A percentile compares a stretch with the other conserved stretches of the same genome.
Evolutionary conservation across 768 basidiomycete genomes (phyloP).

Genomic region (Grammothele lineata): DNA sequence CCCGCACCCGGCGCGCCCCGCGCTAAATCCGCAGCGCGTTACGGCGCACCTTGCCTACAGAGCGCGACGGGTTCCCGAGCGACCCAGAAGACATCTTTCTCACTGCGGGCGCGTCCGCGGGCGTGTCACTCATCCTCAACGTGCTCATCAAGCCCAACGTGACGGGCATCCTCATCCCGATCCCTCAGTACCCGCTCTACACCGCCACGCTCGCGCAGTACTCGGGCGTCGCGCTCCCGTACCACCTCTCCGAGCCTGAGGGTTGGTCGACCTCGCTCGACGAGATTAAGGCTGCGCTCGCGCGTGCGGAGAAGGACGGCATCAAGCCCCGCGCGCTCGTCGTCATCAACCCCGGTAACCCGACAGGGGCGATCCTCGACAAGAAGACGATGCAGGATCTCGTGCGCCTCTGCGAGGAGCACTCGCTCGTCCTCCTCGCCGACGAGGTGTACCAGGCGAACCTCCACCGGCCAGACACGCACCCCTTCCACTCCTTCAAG

Average conservation of each 20-base stretch:
- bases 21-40: not conserved
- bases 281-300: constrained; percentile 64
- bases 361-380: constrained; percentile 84
- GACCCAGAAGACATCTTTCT: constrained; percentile 87
- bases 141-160: constrained; percentile 67
- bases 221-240: constrained; percentile 77
- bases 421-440: constrained; percentile 85
- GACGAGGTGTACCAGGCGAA: constrained; percentile 99
- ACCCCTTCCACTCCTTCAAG: constrained; percentile 93
- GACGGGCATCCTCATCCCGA: constrained; percentile 87
- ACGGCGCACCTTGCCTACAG: no score
- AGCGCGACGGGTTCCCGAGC: constrained; percentile 85
- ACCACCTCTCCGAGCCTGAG: constrained; percentile 79
- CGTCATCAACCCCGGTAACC: constrained; percentile 98
- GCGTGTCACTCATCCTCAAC: constrained; percentile 83
- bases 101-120: constrained; percentile 90
- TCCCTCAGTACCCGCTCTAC: constrained; percentile 97
- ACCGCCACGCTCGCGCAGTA: constrained; percentile 90
- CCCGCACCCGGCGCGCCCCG: not conserved
- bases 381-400: constrained; percentile 67
- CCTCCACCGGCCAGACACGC: constrained; percentile 61
- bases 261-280: constrained; percentile 79
- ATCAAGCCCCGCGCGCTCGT: constrained; percentile 79
- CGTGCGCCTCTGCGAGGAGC: constrained; percentile 79
- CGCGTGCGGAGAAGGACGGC: constrained; percentile 58